Base-by-base conservation (phyloP, 2,329 filamentous ascomycete species). In the Scedosporium boydii region DNA sequence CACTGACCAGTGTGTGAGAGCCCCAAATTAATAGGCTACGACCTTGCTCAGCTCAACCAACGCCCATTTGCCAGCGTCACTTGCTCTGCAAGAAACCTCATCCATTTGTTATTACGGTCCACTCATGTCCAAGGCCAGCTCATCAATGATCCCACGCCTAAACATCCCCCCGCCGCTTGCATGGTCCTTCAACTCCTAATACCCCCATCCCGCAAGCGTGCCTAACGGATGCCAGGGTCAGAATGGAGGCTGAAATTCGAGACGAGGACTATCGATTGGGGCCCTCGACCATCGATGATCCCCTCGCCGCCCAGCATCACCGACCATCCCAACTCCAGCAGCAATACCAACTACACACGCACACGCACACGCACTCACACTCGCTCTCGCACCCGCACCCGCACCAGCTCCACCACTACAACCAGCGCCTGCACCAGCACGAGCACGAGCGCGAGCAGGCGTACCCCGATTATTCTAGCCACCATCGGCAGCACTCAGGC, bases 181-280 rank as follows among this genome's bases (percentile, higher is more conserved):
- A 76, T 77, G 75, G 74, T 72, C 74, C 66, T 73, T 71, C 72
- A 71, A 65, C 70, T 72, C 71, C 72, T 72, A 70, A 74, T 74
- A 72, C 72, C 73, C 74, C 74, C 73, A 70, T 74, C 72, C 70
- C 69, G 71, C 73, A 71, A 69, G 72, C 70, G 69, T 72, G 73
- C 74, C 74, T 75, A 74, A 77, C 75, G 69, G 72, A 77, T 77
- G 76, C 73, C 72, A 72, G 73, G 72, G 73, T 73, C 71, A 78
- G 75, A 73, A 82, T 82, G 79, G 78, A 81, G 74, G 72, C 72
- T 70, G 74, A 72, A 71, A 74, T 73, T 71, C 74, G 72, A 74
- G 73, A 78, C 71, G 74, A 77, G 70, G 75, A 77, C 70, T 74
- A 74, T 70, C 71, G 70, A 69, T 69, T 69, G 68, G 68, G 68